phyloP scores from a whole-genome alignment of 176 grass and related monocot genomes.

The Secale cereale region DNA sequence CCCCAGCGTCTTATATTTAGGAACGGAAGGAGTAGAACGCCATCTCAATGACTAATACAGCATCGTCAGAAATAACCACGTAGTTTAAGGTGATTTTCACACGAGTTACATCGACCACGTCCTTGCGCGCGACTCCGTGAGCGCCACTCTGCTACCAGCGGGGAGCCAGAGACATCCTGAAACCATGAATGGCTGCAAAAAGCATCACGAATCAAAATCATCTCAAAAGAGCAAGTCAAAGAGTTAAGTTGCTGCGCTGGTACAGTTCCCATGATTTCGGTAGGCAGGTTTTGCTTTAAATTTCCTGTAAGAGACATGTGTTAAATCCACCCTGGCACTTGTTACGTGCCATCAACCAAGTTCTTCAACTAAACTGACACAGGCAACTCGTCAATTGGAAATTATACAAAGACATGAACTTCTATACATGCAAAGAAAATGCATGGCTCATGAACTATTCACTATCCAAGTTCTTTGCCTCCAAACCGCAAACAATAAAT shows the following conservation, averaged over 20 bases:
- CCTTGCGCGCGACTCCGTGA: background rate
- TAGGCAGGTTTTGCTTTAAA: background rate
- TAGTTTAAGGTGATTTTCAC: background rate
- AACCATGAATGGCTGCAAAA: background rate
- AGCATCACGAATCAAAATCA: background rate
- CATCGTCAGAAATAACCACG: background rate
- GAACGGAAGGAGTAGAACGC: background rate
- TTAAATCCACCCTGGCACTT: background rate
- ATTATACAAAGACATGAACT: background rate
- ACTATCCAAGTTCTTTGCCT: background rate
- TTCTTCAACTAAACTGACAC: background rate
- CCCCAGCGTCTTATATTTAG: no score
- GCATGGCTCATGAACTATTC: background rate
- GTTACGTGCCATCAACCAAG: background rate
- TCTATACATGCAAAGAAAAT: background rate
- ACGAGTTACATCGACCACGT: background rate
- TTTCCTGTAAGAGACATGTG: background rate
- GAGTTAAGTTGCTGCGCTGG: background rate
- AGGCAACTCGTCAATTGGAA: background rate
- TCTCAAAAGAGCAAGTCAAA: background rate
- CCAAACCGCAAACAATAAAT: background rate
- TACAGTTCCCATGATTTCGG: background rate
- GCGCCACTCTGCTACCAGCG: background rate
- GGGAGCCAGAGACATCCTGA: background rate
- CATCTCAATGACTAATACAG: background rate